Evolutionary conservation across 75 land plant genomes (phyloP).

Genomic region (Picea glauca): DNA sequence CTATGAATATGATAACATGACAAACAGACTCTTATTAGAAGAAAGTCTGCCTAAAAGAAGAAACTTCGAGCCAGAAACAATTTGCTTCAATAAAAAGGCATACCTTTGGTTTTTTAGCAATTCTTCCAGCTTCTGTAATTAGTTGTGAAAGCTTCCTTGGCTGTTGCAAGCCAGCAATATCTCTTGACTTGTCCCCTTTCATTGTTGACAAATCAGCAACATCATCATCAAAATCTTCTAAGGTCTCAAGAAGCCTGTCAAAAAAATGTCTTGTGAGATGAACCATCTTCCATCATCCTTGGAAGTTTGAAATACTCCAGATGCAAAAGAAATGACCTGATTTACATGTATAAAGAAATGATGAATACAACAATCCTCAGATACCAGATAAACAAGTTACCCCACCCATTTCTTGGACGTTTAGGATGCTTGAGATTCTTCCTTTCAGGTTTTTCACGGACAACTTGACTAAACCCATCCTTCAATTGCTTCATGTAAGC

Average conservation of each 20-base stretch:
- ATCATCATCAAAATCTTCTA: conserved; percentile 86
- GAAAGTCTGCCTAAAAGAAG: background rate
- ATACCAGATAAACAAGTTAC: background rate
- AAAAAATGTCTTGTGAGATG: background rate
- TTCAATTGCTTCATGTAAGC: conserved; percentile 60
- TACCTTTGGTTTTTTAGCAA: conserved; percentile 60
- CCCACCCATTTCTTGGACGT: conserved; percentile 36
- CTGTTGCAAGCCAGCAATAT: conserved; percentile 9
- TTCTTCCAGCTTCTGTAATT: conserved; percentile 29
- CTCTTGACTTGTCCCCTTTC: conserved; percentile 1
- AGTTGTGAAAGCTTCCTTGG: conserved; percentile 46
- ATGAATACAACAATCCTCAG: background rate
- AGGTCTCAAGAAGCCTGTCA: conserved; percentile 49
- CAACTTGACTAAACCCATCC: conserved; percentile 39
- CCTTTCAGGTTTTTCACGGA: conserved; percentile 21
- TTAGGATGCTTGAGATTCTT: conserved; percentile 26
- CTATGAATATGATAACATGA: background rate
- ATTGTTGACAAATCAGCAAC: conserved; percentile 20
- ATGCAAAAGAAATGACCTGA: background rate
- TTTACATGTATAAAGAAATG: background rate
- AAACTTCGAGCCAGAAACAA: background rate
- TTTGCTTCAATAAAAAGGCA: background rate
- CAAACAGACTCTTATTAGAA: background rate
- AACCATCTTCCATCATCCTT: background rate
- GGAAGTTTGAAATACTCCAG: background rate